Base-by-base conservation (phyloP, 352 stramenopile species). In the Phytophthora uliginosa region DNA sequence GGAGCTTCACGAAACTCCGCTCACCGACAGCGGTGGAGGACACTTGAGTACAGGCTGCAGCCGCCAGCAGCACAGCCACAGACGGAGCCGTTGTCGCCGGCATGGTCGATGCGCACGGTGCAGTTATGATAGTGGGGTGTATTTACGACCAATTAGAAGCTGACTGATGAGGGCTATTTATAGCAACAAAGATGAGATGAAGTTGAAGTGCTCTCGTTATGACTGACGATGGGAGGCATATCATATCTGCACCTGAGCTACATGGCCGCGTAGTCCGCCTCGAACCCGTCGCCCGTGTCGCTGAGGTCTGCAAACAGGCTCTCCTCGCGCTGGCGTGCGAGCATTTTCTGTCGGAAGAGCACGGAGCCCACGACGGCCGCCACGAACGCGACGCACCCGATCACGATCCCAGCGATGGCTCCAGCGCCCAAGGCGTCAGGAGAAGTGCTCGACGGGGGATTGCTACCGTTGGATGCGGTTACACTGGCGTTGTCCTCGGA, bases 251-350 rank as follows among this genome's bases (percentile, higher is more conserved):
- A 45, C 38, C 38, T n/a, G 38, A 45, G 17, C 36, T 69, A 77
- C 70, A 77, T 77, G 18, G 70, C 70, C 38, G 59, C 53, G 36
- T 77, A 77, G 59, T 77, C 70, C 38, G 50, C 71, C 56, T 66
- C 66, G 9, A 74, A 54, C 3, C 47, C 70, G n/a, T 36, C 69
- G 34, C 54, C 69, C 1, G 61, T 66, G 22, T 66, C 68, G 18
- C 55, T 75, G 28, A 77, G 58, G 28, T 74, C 70, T 7, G 70
- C 50, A 26, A 77, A 77, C 28, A 77, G 53, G 22, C 69, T 74
- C 22, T 56, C 64, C 20, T 77, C 70, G 53, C 50, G 64, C 28
- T 74, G 70, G 4, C 52, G 64, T 34, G 59, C 70, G 45, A 74
- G 26, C 17, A 66, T 51, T 55, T 69, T 69, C 59, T 77, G 70